phyloP scores from a whole-genome alignment of 257 asterid species.

The Oldenlandia corymbosa region DNA sequence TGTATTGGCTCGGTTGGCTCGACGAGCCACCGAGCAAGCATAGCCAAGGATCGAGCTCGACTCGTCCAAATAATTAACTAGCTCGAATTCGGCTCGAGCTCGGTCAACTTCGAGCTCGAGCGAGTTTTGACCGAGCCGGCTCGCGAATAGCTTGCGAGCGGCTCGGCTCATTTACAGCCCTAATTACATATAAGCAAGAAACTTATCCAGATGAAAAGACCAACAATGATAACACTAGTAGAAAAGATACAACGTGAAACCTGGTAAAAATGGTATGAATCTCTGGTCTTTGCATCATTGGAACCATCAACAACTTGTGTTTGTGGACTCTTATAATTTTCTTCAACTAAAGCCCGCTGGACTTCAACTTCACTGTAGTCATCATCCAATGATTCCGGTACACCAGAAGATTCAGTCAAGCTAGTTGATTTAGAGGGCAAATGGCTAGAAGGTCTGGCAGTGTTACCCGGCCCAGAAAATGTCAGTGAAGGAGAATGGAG shows the following conservation, averaged over 20 bases:
- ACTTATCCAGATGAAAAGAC: neutral
- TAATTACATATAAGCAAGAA: neutral
- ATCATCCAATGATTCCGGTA: constrained; percentile 29
- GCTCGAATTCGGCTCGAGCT: too few species aligned
- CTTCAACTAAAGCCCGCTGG: constrained; percentile 35
- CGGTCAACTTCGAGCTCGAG: too few species aligned
- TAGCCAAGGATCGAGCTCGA: too few species aligned
- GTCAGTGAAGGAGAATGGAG: constrained; percentile 30
- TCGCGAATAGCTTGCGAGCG: too few species aligned
- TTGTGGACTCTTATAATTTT: constrained; percentile 19
- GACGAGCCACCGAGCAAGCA: too few species aligned
- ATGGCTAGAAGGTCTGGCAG: constrained; percentile 18
- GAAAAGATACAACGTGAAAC: constrained; percentile 30
- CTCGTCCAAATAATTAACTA: too few species aligned
- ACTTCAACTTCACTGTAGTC: constrained; percentile 31
- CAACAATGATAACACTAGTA: neutral
- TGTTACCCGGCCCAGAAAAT: constrained; percentile 12
- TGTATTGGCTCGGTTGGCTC: too few species aligned
- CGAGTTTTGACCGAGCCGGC: too few species aligned
- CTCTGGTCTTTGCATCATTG: constrained; percentile 36
- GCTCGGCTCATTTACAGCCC: too few species aligned
- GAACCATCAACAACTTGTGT: constrained; percentile 24
- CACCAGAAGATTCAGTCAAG: constrained; percentile 34
- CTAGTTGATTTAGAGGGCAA: constrained; percentile 23
- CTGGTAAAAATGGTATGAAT: constrained; percentile 85